Evolutionary conservation across 768 basidiomycete genomes (phyloP).

Genomic region (Pleurotus platypus): DNA sequence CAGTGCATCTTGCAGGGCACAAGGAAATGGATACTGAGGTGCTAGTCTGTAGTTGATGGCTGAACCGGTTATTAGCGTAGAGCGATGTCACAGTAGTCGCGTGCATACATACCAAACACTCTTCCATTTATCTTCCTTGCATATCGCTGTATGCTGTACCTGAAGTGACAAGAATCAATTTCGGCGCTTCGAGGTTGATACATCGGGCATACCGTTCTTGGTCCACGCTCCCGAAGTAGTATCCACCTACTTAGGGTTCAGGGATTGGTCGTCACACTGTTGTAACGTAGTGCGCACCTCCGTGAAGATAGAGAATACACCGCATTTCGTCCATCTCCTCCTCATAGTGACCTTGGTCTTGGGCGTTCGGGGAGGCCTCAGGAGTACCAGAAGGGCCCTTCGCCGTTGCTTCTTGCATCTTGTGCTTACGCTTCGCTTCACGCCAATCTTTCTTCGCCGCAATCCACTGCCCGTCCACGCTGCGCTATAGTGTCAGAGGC

Average conservation of each 20-base stretch:
- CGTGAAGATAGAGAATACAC: constrained; percentile 81
- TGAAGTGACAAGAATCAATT: constrained; percentile 18
- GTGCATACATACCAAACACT: constrained; percentile 57
- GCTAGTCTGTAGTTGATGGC: constrained; percentile 85
- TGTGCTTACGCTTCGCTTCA: constrained; percentile 57
- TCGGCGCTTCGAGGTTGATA: no score
- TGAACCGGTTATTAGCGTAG: constrained; percentile 23
- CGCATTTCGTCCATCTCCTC: constrained; percentile 80
- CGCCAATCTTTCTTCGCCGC: constrained; percentile 81
- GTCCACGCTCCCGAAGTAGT: constrained; percentile 79
- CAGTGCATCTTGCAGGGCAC: constrained; percentile 83
- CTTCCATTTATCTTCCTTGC: constrained; percentile 93
- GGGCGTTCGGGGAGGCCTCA: constrained; percentile 12
- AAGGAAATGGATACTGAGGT: constrained; percentile 96
- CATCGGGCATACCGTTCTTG: constrained; percentile 53
- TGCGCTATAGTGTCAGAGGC: constrained; percentile 21
- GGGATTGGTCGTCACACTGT: background rate
- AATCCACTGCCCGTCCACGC: constrained; percentile 87
- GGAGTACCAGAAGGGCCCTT: constrained; percentile 17
- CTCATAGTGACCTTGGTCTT: constrained; percentile 41
- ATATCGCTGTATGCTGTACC: constrained; percentile 75
- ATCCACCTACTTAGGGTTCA: constrained; percentile 52
- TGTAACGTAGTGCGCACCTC: constrained; percentile 40
- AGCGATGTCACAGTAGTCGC: background rate
- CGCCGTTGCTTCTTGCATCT: constrained; percentile 35